Base-by-base conservation (phyloP, 2,329 filamentous ascomycete genomes). In the Davidsoniella neocaledoniae region DNA sequence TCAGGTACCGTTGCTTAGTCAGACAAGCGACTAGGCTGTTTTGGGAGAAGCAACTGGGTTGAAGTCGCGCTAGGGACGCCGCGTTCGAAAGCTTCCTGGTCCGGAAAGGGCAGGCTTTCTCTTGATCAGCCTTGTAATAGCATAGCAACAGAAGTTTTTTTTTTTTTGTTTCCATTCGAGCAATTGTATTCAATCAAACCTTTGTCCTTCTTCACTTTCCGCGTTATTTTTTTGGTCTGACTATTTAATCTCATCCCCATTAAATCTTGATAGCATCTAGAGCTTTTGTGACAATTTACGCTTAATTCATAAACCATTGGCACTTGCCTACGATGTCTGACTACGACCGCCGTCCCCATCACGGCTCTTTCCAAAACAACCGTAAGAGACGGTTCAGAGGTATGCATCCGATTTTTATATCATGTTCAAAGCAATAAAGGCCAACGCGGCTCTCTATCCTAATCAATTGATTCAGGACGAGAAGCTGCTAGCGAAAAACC, bases 371-470 rank as follows among this genome's bases (percentile, higher is more conserved):
- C 7, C 17, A 73, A 59, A 70, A 79, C 62, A 77, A 76, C 58
- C 79, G 83, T 63, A 94, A 93, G 68, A 74, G 83, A 59, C 76
- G 86, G 61, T 82, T 80, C 61, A 74, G 84, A 83, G 86, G 86
- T 88, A 63, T 23, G 50, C 25, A 43, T 12, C 3, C 5, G 4
- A 26, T 26, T 9, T 9, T 9, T 17, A 8, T 44, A 8, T 4
- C 1, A 4, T 6, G 10, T 9, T 5, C 16, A 29, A 44, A 14
- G 4, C 9, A 7, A 40, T 40, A 40, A n/a, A 19, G 39, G 21
- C 26, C 5, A 12, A 29, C 12, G 29, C 3, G 8, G 8, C 4
- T 12, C 8, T 33, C 29, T 21, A 23, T 23, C 21, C 4, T 5
- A 23, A 5, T 23, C 4, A 23, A 23, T 23, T 23, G 4, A 5